Conservation (phyloP, 768 basidiomycete genomes). For the Infundibulicybe gibba region DNA sequence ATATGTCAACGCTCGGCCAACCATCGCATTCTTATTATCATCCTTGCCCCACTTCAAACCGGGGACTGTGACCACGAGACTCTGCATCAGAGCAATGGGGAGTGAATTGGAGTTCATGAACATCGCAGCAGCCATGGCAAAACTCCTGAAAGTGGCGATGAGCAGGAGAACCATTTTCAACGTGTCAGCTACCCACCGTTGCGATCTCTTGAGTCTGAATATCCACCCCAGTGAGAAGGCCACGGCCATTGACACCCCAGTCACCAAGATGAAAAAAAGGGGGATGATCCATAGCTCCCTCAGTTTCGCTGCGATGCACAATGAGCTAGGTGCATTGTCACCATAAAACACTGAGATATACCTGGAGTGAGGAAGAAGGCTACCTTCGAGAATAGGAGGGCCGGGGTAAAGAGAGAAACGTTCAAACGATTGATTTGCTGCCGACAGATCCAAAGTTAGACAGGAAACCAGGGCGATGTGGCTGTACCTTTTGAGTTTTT, state of each 20-base stretch:
- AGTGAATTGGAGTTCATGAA: conserved; percentile 96
- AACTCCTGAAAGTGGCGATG: conserved; percentile 44
- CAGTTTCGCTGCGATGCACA: conserved; percentile 53
- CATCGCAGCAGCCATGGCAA: conserved; percentile 79
- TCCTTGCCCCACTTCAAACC: conserved; percentile 77
- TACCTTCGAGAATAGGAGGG: conserved; percentile 90
- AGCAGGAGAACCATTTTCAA: neutral
- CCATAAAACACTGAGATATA: conserved; percentile 16
- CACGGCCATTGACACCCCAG: conserved; percentile 63
- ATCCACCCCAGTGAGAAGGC: conserved; percentile 60
- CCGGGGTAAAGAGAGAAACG: conserved; percentile 85
- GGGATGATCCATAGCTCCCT: conserved; percentile 84
- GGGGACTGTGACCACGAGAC: conserved; percentile 78
- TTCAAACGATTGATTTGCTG: conserved; percentile 81
- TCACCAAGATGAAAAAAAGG: conserved; percentile 79
- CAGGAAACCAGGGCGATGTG: neutral
- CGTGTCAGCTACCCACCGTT: conserved; percentile 49
- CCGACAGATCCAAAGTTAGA: neutral
- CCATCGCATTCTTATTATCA: conserved; percentile 84
- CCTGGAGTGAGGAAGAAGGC: conserved; percentile 88
- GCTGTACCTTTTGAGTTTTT: conserved; percentile 76
- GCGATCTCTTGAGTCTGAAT: conserved; percentile 68
- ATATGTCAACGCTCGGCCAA: conserved; percentile 87
- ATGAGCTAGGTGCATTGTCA: neutral
- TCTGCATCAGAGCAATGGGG: conserved; percentile 93